Evolutionary conservation across 371 early-diverging fungal species (phyloP).

Genomic region (Rhizomucor pusillus): DNA sequence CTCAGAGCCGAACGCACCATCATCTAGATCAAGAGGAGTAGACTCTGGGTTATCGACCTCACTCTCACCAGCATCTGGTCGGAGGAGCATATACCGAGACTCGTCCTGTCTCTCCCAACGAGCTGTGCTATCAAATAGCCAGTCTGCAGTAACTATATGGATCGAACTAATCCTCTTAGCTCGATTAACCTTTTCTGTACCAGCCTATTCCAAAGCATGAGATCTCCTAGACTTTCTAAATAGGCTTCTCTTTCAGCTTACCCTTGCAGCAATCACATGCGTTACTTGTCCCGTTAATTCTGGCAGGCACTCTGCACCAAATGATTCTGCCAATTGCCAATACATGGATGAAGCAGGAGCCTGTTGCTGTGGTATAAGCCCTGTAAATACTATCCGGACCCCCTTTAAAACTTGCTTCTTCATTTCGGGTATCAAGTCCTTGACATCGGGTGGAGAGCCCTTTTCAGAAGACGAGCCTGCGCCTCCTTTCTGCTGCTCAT

Average conservation of each 20-base stretch:
- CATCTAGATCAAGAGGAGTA: slow-evolving; percentile 30
- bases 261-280: slow-evolving; percentile 78
- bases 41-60: slow-evolving; percentile 38
- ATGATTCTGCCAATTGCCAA: slow-evolving; percentile 69
- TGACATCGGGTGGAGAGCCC: slow-evolving; percentile 42
- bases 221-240: neutral
- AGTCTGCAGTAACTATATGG: slow-evolving; percentile 53
- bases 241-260: neutral
- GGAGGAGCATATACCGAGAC: slow-evolving; percentile 39
- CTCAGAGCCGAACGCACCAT: slow-evolving; percentile 37
- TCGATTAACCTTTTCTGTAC: slow-evolving; percentile 58
- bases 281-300: slow-evolving; percentile 63
- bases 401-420: slow-evolving; percentile 46
- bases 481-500: slow-evolving; percentile 10
- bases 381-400: slow-evolving; percentile 52
- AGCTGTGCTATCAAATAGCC: slow-evolving; percentile 60
- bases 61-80: slow-evolving; percentile 19
- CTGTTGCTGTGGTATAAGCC: slow-evolving; percentile 54
- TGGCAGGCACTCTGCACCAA: slow-evolving; percentile 66
- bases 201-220: slow-evolving; percentile 28
- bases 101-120: slow-evolving; percentile 63
- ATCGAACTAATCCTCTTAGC: slow-evolving; percentile 44
- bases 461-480: slow-evolving; percentile 11
- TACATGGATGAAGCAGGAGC: slow-evolving; percentile 54
- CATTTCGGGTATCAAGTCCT: slow-evolving; percentile 49